phyloP scores from a whole-genome alignment of 225 moss, liverwort and hornwort genomes.

The Takakia lepidozioides region DNA sequence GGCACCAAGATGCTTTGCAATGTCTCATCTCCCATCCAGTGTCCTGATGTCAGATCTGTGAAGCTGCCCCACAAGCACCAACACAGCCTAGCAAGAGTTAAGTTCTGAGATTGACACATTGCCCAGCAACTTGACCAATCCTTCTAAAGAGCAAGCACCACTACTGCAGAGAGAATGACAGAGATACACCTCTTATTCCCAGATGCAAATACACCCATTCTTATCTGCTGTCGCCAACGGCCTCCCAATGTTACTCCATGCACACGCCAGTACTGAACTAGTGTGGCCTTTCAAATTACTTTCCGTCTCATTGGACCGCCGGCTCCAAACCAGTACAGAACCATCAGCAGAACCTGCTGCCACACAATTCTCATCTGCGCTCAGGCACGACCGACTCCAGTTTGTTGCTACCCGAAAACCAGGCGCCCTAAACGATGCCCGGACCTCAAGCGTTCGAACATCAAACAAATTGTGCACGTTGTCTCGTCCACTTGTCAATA shows the following conservation, averaged over 20 bases:
- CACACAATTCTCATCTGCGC: slow-evolving; percentile 72
- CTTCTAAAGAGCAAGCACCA: no score
- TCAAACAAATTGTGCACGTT: slow-evolving; percentile 81
- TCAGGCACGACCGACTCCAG: slow-evolving; percentile 78
- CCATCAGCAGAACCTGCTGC: slow-evolving; percentile 79
- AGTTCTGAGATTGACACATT: no score
- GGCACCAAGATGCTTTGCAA: no score
- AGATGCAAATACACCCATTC: slow-evolving; percentile 65
- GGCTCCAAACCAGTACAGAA: slow-evolving; percentile 71
- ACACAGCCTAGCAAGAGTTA: no score
- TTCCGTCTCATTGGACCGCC: slow-evolving; percentile 39
- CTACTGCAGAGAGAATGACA: no score
- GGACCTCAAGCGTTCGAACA: slow-evolving; percentile 74
- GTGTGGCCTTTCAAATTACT: slow-evolving; percentile 57
- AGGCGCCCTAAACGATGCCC: slow-evolving; percentile 64
- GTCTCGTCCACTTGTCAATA: slow-evolving; percentile 78
- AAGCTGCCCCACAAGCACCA: no score
- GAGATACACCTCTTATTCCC: slow-evolving; percentile 41
- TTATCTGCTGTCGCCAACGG: slow-evolving; percentile 79
- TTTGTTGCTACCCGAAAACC: slow-evolving; percentile 63
- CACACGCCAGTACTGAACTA: slow-evolving; percentile 61
- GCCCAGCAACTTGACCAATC: no score
- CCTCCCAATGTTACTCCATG: slow-evolving; percentile 73
- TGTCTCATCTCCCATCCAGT: no score
- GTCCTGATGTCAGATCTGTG: no score